Evolutionary conservation across 805 yeast species (phyloP), one percentile per base, ranked within the genome.

Genomic region (Ogataea populi-albae): DNA sequence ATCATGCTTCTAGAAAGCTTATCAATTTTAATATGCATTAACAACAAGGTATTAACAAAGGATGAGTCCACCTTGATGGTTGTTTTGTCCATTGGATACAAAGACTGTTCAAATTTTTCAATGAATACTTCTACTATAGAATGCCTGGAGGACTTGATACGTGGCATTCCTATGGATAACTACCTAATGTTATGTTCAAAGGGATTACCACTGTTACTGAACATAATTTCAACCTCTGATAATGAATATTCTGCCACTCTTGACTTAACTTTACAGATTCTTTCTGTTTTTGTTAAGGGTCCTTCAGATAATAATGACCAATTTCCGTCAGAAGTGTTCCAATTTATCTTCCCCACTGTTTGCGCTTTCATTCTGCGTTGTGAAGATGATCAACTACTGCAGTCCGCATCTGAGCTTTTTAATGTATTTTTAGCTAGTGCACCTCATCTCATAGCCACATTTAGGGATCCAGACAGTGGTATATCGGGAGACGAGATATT

Each of bases 381-480:
- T 1, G 64, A 58, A n/a, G 96, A 88, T 55, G 86, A 84, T 47
- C 87, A 82, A 51, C 71, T 86, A 6, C 57, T 88, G 21, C 95
- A 88, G 59, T 65, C 77, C 8, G 81, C 88, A 2, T 83, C 91
- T 0, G 91, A 84, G 41, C 79, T 81, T 4, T 77, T 84, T 49
- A 78, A 79, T 40, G 75, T 73, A 19, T 58, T 88, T 26, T 61
- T 87, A 17, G 62, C 64, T 29, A 61, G 56, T 10, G 68, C 70
- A 4, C 52, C 73, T 2, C 35, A 43, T 7, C 46, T 51, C 23
- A 62, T 74, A 32, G 35, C 61, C 7, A 41, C 48, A 5, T 71
- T 59, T 41, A 32, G 29, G 9, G 54, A 54, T 28, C 61, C 61
- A n/a, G 56, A 62, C 1, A 47, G 57, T 3, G 60, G 66, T 5